Percentiles rank a stretch among this genome's conserved stretches.
Evolutionary conservation across 2,329 filamentous ascomycete genomes (phyloP).

Genomic region (Pseudohalonectria lignicola): DNA sequence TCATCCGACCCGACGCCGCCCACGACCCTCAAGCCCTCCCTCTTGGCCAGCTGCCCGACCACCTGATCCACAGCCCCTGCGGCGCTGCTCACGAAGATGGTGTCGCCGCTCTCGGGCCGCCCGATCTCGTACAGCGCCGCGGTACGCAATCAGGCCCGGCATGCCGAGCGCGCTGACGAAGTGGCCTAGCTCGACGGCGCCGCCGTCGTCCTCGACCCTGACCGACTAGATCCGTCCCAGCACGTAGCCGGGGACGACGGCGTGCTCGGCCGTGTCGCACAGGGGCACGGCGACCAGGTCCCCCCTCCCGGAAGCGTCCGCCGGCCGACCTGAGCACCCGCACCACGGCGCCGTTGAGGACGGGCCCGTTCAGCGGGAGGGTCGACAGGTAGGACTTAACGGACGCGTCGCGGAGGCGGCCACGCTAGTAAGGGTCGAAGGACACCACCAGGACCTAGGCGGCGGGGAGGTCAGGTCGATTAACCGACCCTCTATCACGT

Average conservation of each 20-base stretch:
- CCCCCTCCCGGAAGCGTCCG: constrained; percentile 49
- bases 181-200: constrained; percentile 47
- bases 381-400: constrained; percentile 57
- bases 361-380: constrained; percentile 49
- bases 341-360: constrained; percentile 53
- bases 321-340: constrained; percentile 60
- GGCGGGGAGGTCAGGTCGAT: constrained; percentile 51
- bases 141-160: constrained; percentile 37
- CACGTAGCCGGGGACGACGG: constrained; percentile 28
- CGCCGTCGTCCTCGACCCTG: constrained; percentile 58
- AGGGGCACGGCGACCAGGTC: constrained; percentile 50
- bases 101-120: constrained; percentile 63
- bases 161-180: constrained; percentile 61
- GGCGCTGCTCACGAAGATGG: constrained; percentile 72
- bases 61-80: constrained; percentile 74
- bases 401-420: constrained; percentile 57
- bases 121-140: constrained; percentile 57
- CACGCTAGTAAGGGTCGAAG: constrained; percentile 78
- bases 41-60: constrained; percentile 75
- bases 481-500: constrained; percentile 53
- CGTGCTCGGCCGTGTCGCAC: constrained; percentile 58
- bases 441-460: constrained; percentile 63
- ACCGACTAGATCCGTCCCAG: constrained; percentile 26
- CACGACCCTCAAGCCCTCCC: constrained; percentile 67
- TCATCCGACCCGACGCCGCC: constrained; percentile 71